Evolutionary conservation across 495 filamentous ascomycete genomes (phyloP), one percentile per base, ranked within the genome.

Genomic region (Endocarpon pusillum): DNA sequence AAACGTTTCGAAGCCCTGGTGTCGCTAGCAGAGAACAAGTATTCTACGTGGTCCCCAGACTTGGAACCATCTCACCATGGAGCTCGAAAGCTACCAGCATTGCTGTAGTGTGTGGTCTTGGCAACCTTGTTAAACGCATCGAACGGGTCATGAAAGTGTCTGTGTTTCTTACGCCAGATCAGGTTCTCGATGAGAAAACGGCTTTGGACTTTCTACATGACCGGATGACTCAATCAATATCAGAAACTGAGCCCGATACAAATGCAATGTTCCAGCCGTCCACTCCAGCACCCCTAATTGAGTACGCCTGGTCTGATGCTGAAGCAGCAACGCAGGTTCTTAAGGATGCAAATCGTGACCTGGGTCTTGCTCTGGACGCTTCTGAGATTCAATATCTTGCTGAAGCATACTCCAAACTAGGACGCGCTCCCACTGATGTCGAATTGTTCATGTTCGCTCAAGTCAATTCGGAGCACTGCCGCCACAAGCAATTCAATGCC

Each of bases 391-490:
- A 94, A n/a, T 94, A 96, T 48, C 63, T 96, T 19, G 77, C 89
- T 7, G 70, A 82, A 22, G 79, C 75, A 20, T 94, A 89, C 54
- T 66, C 82, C 16, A 77, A 77, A 10, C 71, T 67, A 48, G 75
- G 54, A 36, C 70, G 73, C 33, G 69, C 74, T 32, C 86, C 85
- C 0, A 76, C 77, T 28, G 89, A 97, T 55, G 78, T 94, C 34
- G 89, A 97, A 57, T 67, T 96, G 10, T 96, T 93, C 66, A 96
- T 96, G 91, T 97, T 96, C 52, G 87, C 86, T 19, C 89, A 97
- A 55, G 86, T 97, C 42, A 67, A 67, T 51, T 69, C 64, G 4
- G 65, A 66, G 36, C 61, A 68, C 45, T 76, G 71, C 44, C 59
- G 73, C 33, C 75, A 78, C 45, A 76, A 76, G 55, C 81, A 89